Conservation (phyloP, 371 early-diverging fungal species). For the Zychaea mexicana region DNA sequence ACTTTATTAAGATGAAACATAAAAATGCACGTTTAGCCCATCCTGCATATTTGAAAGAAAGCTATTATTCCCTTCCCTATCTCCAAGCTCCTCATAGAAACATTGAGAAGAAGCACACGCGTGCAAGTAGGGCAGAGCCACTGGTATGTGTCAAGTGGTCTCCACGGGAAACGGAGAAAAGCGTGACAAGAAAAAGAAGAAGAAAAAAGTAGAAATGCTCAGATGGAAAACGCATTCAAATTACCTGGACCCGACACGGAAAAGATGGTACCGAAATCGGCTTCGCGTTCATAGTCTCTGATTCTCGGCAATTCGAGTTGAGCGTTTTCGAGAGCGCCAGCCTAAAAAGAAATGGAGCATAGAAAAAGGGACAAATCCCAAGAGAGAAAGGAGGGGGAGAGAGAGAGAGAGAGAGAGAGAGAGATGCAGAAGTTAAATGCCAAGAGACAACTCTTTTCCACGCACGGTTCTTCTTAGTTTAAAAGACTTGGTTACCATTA, state of each 20-base stretch:
- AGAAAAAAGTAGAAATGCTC: background rate
- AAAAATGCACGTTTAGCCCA: slow-evolving; percentile 78
- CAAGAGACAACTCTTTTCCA: no score
- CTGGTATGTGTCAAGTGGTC: background rate
- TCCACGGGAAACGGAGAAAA: background rate
- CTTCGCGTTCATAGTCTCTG: slow-evolving; percentile 88
- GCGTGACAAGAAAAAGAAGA: background rate
- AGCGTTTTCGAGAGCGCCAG: slow-evolving; percentile 86
- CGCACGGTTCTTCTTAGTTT: background rate
- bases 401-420: background rate
- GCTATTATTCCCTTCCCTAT: background rate
- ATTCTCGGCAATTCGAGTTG: slow-evolving; percentile 77
- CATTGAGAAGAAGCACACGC: no score
- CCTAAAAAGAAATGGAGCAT: slow-evolving; percentile 40
- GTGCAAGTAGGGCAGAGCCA: no score
- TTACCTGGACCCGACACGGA: slow-evolving; percentile 99
- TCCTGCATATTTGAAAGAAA: no score
- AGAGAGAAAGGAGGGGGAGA: background rate
- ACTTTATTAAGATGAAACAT: slow-evolving; percentile 69
- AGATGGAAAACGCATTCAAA: background rate
- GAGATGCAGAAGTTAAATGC: background rate
- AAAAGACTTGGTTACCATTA: background rate
- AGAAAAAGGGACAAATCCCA: no score
- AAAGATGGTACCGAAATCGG: slow-evolving; percentile 91
- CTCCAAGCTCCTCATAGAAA: no score